Conservation (phyloP, 441 rosid species). For the Erysimum cheiri region DNA sequence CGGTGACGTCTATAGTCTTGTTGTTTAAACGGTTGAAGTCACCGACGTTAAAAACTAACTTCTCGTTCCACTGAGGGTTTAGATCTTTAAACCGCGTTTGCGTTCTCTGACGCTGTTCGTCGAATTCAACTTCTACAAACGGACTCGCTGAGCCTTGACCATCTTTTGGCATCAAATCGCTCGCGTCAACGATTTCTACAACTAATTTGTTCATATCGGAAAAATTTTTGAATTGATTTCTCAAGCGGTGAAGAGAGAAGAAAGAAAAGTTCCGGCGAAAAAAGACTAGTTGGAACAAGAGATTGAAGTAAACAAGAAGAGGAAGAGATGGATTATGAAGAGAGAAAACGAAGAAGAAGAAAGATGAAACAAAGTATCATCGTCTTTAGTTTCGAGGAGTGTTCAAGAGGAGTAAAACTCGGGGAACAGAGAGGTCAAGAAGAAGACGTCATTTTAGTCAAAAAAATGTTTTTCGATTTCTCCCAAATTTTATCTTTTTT, state of each 20-base stretch:
- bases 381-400: slow-evolving; percentile 45
- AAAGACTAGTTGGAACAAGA: neutral
- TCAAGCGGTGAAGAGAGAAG: neutral
- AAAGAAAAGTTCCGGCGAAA: slow-evolving; percentile 6
- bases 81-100: slow-evolving; percentile 57
- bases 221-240: neutral
- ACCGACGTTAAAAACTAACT: slow-evolving; percentile 51
- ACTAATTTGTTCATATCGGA: slow-evolving; percentile 57
- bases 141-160: slow-evolving; percentile 65
- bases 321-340: slow-evolving; percentile 17
- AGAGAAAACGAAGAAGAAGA: slow-evolving; percentile 19
- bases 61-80: slow-evolving; percentile 62
- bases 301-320: neutral
- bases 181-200: slow-evolving; percentile 60
- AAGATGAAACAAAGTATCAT: slow-evolving; percentile 13
- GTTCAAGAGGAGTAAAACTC: slow-evolving; percentile 33
- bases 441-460: slow-evolving; percentile 37
- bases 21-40: slow-evolving; percentile 45
- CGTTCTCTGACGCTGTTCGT: slow-evolving; percentile 55
- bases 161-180: slow-evolving; percentile 60
- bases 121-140: slow-evolving; percentile 57
- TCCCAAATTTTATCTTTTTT: slow-evolving; percentile 23
- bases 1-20: slow-evolving; percentile 53
- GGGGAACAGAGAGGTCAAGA: slow-evolving; percentile 40
- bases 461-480: slow-evolving; percentile 41